Conservation (phyloP, 192 early-diverging fungal species). For the Diversispora eburnea region DNA sequence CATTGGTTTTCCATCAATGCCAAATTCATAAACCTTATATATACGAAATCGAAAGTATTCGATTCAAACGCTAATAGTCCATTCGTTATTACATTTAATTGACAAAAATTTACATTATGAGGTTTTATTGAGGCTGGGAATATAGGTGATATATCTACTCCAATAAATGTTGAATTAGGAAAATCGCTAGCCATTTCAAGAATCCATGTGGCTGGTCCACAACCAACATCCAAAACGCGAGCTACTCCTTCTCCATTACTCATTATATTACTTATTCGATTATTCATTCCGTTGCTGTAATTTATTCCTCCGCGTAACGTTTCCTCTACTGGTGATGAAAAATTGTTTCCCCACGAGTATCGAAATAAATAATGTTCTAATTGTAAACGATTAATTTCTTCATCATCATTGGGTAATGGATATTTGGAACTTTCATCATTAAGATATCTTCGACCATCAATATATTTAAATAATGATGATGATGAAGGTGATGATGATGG, state of each 20-base stretch:
- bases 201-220: constrained; percentile 38
- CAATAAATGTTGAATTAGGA: constrained; percentile 30
- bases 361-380: constrained; percentile 14
- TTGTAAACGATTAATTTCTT: constrained; percentile 38
- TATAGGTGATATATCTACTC: constrained; percentile 37
- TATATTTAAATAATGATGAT: constrained; percentile 1
- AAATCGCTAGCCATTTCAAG: constrained; percentile 40
- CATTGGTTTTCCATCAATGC: neutral
- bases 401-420: constrained; percentile 47
- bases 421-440: constrained; percentile 38
- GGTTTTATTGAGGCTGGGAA: constrained; percentile 38
- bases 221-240: constrained; percentile 17
- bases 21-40: neutral
- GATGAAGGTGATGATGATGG: too few species aligned
- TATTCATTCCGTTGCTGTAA: neutral
- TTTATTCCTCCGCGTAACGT: neutral
- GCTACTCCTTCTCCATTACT: neutral
- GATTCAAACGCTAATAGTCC: constrained; percentile 19
- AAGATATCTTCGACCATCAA: constrained; percentile 39
- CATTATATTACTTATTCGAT: neutral
- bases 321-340: neutral
- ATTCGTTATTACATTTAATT: constrained; percentile 30
- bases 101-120: constrained; percentile 31
- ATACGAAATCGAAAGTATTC: constrained; percentile 30
- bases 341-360: constrained; percentile 14